Conservation (phyloP, 1,284 basidiomycete species). For the Acaromyces ingoldii region DNA sequence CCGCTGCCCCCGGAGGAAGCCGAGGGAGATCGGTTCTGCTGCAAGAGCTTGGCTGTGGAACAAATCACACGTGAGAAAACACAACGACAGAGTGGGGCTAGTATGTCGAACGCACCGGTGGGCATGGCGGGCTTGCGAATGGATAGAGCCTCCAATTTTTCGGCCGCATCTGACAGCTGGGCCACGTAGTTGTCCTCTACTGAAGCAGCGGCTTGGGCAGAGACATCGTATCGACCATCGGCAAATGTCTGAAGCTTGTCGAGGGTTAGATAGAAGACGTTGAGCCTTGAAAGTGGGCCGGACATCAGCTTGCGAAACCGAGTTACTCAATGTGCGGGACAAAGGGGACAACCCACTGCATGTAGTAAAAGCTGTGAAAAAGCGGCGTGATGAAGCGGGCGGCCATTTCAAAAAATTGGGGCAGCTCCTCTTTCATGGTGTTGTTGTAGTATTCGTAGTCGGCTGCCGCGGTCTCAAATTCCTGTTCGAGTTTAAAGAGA, state of each 20-base stretch:
- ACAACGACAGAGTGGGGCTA: neutral
- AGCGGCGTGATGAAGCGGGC: conserved; percentile 90
- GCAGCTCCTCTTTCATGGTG: conserved; percentile 84
- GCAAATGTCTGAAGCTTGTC: conserved; percentile 85
- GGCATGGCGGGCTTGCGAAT: conserved; percentile 38
- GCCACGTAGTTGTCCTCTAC: conserved; percentile 74
- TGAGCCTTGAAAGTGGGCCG: conserved; percentile 53
- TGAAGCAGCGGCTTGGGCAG: conserved; percentile 58
- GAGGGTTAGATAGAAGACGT: conserved; percentile 86
- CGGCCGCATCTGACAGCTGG: conserved; percentile 71
- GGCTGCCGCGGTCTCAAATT: conserved; percentile 86
- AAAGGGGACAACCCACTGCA: conserved; percentile 63
- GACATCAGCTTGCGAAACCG: neutral
- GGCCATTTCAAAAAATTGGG: conserved; percentile 79
- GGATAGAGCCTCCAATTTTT: conserved; percentile 52
- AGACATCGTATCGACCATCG: conserved; percentile 71
- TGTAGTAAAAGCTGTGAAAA: conserved; percentile 98
- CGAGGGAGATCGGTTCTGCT: conserved; percentile 13
- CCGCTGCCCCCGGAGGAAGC: neutral
- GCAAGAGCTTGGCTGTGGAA: conserved; percentile 22
- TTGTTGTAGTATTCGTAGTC: conserved; percentile 97
- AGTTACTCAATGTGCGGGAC: no score
- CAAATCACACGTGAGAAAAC: no score
- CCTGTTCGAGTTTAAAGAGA: conserved; percentile 79
- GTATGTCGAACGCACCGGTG: conserved; percentile 7